phyloP scores from a whole-genome alignment of 257 asterid species.

The Voacanga thouarsii region DNA sequence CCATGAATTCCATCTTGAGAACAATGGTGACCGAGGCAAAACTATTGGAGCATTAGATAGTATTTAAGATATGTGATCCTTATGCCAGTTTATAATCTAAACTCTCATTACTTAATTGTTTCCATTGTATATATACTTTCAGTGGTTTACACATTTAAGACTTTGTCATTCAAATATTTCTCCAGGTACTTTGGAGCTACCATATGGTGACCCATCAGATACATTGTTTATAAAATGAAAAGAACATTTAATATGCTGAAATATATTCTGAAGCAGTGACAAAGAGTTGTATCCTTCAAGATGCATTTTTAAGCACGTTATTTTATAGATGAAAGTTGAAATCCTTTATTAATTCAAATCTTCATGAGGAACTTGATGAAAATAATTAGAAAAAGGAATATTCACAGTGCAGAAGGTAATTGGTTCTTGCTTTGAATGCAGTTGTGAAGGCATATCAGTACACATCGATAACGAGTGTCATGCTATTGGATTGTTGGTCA shows the following conservation, averaged over 20 bases:
- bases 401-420: not conserved
- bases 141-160: not conserved
- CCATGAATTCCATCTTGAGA: not conserved
- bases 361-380: not conserved
- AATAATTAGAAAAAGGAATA: not conserved
- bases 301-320: not conserved
- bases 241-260: not conserved
- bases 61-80: no score
- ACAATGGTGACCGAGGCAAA: not conserved
- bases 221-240: not conserved
- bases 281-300: not conserved
- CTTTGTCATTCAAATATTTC: no score
- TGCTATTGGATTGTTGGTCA: conserved; percentile 97
- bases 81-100: no score
- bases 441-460: conserved; percentile 98
- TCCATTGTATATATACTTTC: no score
- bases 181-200: not conserved
- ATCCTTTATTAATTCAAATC: not conserved
- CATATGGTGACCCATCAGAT: not conserved
- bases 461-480: conserved; percentile 86
- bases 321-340: not conserved
- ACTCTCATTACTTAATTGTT: no score
- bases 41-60: not conserved
- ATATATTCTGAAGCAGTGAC: not conserved
- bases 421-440: conserved; percentile 26